These are phyloP conservation scores for Leccinum broughii DNA, from an alignment of 768 basidiomycete species.

Conservation along the genomic window DNA sequence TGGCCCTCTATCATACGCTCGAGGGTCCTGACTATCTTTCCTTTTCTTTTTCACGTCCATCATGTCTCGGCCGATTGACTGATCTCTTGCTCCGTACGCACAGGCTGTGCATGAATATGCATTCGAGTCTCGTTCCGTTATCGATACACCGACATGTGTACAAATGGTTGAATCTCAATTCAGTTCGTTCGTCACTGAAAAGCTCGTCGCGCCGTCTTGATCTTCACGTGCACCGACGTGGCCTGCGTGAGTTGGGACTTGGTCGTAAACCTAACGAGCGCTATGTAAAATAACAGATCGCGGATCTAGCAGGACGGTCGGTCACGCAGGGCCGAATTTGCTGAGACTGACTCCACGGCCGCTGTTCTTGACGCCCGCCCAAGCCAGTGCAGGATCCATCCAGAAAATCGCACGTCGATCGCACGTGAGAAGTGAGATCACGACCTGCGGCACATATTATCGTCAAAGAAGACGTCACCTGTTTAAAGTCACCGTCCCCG, in stretches of 20 bases:
- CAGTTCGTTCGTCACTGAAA: background rate
- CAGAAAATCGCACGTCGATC: conserved; percentile 22
- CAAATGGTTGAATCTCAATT: background rate
- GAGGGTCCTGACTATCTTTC: conserved; percentile 29
- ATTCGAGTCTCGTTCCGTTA: background rate
- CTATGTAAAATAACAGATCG: background rate
- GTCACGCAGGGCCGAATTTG: conserved; percentile 65
- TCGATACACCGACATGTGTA: background rate
- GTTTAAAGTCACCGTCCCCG: conserved; percentile 84
- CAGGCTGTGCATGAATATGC: background rate
- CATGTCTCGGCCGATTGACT: background rate
- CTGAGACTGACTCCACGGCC: conserved; percentile 91
- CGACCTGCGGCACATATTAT: no score
- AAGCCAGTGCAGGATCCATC: conserved; percentile 92
- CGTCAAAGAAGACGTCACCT: no score
- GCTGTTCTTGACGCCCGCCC: conserved; percentile 60
- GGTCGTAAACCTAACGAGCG: conserved; percentile 51
- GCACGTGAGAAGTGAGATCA: background rate
- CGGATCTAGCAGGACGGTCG: background rate
- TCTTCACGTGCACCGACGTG: conserved; percentile 82
- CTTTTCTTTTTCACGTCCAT: background rate
- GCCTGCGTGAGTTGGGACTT: conserved; percentile 71
- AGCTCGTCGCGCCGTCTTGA: conserved; percentile 31
- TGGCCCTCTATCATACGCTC: conserved; percentile 35
- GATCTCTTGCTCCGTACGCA: background rate